These are phyloP conservation scores for Rhynchospora breviuscula DNA, from an alignment of 176 grass and related monocot species.

Conservation along the genomic window DNA sequence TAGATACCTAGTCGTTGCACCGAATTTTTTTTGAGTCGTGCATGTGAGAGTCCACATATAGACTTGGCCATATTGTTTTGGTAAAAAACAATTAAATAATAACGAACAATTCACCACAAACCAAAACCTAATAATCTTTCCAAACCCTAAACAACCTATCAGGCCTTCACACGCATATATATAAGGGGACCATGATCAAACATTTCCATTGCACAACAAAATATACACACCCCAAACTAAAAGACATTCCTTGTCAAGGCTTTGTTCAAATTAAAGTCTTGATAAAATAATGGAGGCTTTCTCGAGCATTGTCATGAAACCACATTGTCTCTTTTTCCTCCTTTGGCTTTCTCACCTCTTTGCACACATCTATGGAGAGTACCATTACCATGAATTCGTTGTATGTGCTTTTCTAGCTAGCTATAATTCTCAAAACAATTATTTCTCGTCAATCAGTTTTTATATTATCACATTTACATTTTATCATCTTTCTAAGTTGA, in stretches of 20 bases:
- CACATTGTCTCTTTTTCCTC: neutral
- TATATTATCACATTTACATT: neutral
- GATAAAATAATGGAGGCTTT: neutral
- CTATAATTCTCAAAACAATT: neutral
- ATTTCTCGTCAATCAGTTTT: neutral
- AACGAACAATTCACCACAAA: neutral
- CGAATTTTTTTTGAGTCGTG: slow-evolving; percentile 17
- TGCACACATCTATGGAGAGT: slow-evolving; percentile 28
- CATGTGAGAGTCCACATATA: neutral
- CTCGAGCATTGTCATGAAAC: neutral
- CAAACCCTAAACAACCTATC: slow-evolving; percentile 13
- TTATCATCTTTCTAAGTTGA: neutral
- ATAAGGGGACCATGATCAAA: neutral
- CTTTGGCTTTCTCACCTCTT: slow-evolving; percentile 22
- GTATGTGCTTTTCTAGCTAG: slow-evolving; percentile 24
- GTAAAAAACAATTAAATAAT: neutral
- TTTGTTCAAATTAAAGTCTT: neutral
- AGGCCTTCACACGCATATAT: neutral
- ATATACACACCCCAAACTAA: neutral
- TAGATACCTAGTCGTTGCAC: slow-evolving; percentile 38
- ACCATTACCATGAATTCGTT: slow-evolving; percentile 68
- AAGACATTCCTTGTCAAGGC: neutral
- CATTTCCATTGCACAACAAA: slow-evolving; percentile 18
- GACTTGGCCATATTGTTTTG: neutral
- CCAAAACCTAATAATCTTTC: slow-evolving; percentile 35